These are phyloP conservation scores for Trypanosoma scelopori DNA, from an alignment of 208 protist species.

Conservation along the genomic window DNA sequence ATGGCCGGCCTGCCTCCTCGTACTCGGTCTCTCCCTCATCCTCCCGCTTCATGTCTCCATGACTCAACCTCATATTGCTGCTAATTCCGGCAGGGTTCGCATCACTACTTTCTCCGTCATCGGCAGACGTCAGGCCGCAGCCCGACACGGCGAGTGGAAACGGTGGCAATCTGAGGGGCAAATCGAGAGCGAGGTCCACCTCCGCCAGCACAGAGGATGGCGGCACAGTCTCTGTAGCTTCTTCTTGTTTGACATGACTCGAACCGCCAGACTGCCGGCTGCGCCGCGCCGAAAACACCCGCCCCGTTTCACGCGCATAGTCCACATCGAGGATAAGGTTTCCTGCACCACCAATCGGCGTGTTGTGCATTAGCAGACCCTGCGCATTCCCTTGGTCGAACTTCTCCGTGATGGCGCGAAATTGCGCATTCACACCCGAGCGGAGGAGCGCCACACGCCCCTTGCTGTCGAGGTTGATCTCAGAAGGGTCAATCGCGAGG, in stretches of 20 bases:
- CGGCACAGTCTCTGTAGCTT: slow-evolving; percentile 1
- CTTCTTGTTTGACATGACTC: slow-evolving; percentile 1
- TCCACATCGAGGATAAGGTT: slow-evolving; percentile 89
- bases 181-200: slow-evolving; percentile 11
- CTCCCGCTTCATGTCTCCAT: background rate
- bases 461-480: slow-evolving; percentile 87
- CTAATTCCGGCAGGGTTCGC: background rate
- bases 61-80: background rate
- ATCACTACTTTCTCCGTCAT: slow-evolving; percentile 12
- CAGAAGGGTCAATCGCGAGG: slow-evolving; percentile 66
- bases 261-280: slow-evolving; percentile 6
- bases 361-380: slow-evolving; percentile 84
- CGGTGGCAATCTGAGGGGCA: background rate
- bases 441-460: slow-evolving; percentile 67
- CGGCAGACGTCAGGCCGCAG: background rate
- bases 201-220: background rate
- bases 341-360: slow-evolving; percentile 67
- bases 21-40: background rate
- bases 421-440: slow-evolving; percentile 80
- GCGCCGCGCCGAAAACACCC: slow-evolving; percentile 26
- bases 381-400: slow-evolving; percentile 91
- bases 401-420: slow-evolving; percentile 87
- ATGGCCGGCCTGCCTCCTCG: slow-evolving; percentile 14
- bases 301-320: slow-evolving; percentile 44
- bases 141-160: slow-evolving; percentile 9